Evolutionary conservation across 371 early-diverging fungal genomes (phyloP), one percentile per base, ranked within the genome.

Genomic region (Mucor racemosus): DNA sequence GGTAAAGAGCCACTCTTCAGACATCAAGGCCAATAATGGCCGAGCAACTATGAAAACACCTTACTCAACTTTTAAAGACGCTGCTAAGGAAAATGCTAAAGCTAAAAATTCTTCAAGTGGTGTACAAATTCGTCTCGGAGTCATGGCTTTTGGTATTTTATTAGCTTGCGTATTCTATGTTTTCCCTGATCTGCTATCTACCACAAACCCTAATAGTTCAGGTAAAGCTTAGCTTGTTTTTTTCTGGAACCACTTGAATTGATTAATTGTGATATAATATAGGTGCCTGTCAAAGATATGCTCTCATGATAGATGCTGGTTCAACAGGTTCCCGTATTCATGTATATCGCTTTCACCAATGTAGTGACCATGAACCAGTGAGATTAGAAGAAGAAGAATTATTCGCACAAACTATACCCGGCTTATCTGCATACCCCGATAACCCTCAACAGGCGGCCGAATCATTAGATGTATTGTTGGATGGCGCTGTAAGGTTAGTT

Each of bases 241-340:
- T 42, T 7, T 42, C 0, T 42, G n/a, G 5, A n/a, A 6, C 14
- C n/a, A 38, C n/a, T n/a, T 15, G 11, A 10, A 31, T 34, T 1
- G n/a, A 34, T 42, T 34, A 60, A 42, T 42, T n/a, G 6, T 42
- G n/a, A 5, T 14, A 42, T 15, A 42, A 7, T 48, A 21, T 44
- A 42, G 56, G 17, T 39, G 46, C 67, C 1, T 79, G 79, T 63
- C 58, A 71, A 33, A 74, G 87, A 58, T 88, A 89, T 74, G 87
- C 85, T 7, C 69, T 90, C 40, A 95, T 99, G 91, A 72, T 99
- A 31, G 99, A 99, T 70, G 99, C 99, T 15, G 99, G 99, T 0
- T 96, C 96, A 4, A 94, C 96, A 6, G 99, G 99, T 19, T 95
- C 97, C 1, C 94, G 99, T 31, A 93, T 99, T 70, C 99, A 99